phyloP scores from a whole-genome alignment of 2,329 filamentous ascomycete genomes.

The Pseudogymnoascus sp. region DNA sequence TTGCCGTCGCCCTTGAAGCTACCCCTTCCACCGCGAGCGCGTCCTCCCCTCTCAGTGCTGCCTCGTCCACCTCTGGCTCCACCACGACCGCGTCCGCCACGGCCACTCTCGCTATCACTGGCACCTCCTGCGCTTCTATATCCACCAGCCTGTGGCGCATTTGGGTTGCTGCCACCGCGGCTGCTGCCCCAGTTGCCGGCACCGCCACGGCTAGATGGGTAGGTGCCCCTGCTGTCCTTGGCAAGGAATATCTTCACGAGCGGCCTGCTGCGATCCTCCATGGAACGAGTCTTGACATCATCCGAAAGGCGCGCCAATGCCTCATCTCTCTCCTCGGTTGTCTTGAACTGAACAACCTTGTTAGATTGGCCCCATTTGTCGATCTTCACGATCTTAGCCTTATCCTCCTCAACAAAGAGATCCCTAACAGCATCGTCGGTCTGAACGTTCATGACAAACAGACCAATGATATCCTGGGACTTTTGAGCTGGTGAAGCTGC shows the following conservation, averaged over 20 bases:
- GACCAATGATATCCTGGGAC: conserved; percentile 63
- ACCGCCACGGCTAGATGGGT: conserved; percentile 49
- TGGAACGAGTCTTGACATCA: conserved; percentile 62
- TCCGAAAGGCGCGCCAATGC: conserved; percentile 67
- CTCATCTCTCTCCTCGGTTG: conserved; percentile 66
- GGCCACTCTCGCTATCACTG: conserved; percentile 58
- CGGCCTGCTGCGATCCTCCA: conserved; percentile 68
- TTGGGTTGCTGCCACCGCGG: conserved; percentile 50
- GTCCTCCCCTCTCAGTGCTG: conserved; percentile 40
- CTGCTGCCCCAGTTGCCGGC: conserved; percentile 60
- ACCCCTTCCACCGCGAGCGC: conserved; percentile 47
- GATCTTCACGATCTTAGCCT: conserved; percentile 67
- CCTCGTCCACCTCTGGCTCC: conserved; percentile 45
- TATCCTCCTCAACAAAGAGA: conserved; percentile 76
- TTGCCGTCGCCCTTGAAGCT: conserved; percentile 51
- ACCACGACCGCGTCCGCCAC: conserved; percentile 48
- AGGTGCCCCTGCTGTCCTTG: conserved; percentile 45
- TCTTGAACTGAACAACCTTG: conserved; percentile 81
- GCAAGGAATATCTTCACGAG: conserved; percentile 77
- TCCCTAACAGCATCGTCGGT: conserved; percentile 75
- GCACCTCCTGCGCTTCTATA: conserved; percentile 81
- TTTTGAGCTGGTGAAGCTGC: conserved; percentile 52
- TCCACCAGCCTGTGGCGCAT: conserved; percentile 56
- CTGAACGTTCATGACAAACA: conserved; percentile 83
- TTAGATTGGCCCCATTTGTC: conserved; percentile 72